Percentiles rank a stretch among this genome's conserved stretches.
phyloP scores from a whole-genome alignment of 352 stramenopile genomes.

The Phytophthora europaea region DNA sequence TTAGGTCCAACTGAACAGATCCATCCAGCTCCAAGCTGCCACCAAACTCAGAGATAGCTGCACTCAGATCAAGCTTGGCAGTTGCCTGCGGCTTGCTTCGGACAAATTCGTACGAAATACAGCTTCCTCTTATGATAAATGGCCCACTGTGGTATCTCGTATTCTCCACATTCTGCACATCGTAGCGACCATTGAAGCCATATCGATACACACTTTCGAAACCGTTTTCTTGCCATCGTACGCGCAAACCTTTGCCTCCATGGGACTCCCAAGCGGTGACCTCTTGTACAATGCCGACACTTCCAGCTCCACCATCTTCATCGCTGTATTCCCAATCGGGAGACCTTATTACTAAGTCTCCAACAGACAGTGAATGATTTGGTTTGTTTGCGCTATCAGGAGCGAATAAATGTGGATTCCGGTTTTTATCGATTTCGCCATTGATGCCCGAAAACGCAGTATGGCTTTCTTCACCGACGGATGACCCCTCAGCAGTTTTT shows the following conservation, averaged over 20 bases:
- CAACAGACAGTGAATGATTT: slow-evolving; percentile 44
- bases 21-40: slow-evolving; percentile 47
- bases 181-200: slow-evolving; percentile 63
- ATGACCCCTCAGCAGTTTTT: background rate
- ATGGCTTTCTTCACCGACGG: background rate
- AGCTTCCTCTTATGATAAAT: slow-evolving; percentile 58
- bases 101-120: slow-evolving; percentile 54
- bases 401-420: slow-evolving; percentile 53
- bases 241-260: slow-evolving; percentile 63
- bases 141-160: slow-evolving; percentile 35
- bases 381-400: slow-evolving; percentile 38
- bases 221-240: slow-evolving; percentile 57
- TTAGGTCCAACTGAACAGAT: slow-evolving; percentile 39
- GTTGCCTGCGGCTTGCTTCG: slow-evolving; percentile 9
- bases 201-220: slow-evolving; percentile 70
- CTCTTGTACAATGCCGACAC: slow-evolving; percentile 62
- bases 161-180: slow-evolving; percentile 55
- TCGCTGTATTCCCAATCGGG: slow-evolving; percentile 79
- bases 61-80: slow-evolving; percentile 21
- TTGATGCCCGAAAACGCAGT: slow-evolving; percentile 44
- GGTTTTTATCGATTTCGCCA: slow-evolving; percentile 37
- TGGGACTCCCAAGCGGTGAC: slow-evolving; percentile 61
- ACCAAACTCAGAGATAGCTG: slow-evolving; percentile 22
- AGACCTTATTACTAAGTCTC: slow-evolving; percentile 68
- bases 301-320: slow-evolving; percentile 77